Conservation (phyloP, 139 green algal species). For the Chlamydomonas schloesseri region DNA sequence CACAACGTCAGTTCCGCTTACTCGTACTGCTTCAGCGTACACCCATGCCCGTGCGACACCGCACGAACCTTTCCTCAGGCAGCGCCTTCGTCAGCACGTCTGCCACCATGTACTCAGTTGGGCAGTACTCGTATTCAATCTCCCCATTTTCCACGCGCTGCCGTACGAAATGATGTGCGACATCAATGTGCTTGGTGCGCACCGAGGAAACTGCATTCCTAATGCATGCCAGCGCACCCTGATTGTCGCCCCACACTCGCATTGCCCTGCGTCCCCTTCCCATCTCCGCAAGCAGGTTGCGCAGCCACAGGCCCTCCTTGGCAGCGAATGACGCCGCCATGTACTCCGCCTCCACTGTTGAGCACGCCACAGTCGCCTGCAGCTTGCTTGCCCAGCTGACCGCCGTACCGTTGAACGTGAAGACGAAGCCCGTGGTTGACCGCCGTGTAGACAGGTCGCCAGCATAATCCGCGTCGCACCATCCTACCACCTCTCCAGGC, state of each 20-base stretch:
- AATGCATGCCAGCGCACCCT: constrained; percentile 49
- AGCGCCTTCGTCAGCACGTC: neutral
- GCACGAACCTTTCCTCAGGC: neutral
- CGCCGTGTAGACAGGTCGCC: constrained; percentile 42
- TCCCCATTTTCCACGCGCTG: neutral
- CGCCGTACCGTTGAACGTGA: neutral
- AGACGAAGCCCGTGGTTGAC: constrained; percentile 32
- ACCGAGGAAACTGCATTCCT: constrained; percentile 7
- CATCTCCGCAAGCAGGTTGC: neutral
- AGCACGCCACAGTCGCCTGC: neutral
- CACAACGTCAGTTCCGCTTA: too few species aligned
- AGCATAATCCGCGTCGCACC: constrained; percentile 62
- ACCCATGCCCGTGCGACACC: neutral
- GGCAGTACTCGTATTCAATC: neutral
- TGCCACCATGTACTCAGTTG: neutral
- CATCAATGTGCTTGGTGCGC: constrained; percentile 4
- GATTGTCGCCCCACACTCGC: constrained; percentile 50
- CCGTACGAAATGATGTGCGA: neutral
- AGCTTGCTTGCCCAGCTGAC: neutral
- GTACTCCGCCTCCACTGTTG: neutral
- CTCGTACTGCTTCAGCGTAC: neutral
- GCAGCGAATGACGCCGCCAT: neutral
- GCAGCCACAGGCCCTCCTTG: neutral
- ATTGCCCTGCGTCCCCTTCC: neutral
- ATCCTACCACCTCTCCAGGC: constrained; percentile 39